Conservation (phyloP, 495 filamentous ascomycete genomes). For the Aspergillus bertholletiae region DNA sequence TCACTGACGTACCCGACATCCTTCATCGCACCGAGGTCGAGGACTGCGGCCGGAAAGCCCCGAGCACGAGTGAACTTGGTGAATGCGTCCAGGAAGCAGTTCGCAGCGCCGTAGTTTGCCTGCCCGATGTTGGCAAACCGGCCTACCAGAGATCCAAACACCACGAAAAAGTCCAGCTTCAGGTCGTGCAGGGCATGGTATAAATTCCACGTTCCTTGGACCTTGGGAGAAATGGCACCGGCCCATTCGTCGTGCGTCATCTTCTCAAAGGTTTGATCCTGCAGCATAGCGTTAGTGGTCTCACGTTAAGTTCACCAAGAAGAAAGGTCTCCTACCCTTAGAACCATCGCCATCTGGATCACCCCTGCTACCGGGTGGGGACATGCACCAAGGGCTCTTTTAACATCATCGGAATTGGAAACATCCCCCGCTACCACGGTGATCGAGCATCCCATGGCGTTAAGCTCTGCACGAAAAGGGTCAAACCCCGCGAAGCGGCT, state of each 20-base stretch:
- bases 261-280: too few relatives aligned
- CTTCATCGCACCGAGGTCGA: conserved; percentile 37
- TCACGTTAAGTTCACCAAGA: too few relatives aligned
- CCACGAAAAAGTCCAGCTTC: neutral
- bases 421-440: conserved; percentile 13
- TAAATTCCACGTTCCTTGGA: neutral
- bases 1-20: conserved; percentile 30
- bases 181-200: neutral
- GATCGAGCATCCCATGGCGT: conserved; percentile 9
- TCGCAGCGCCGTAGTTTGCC: conserved; percentile 25
- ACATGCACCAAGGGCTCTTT: neutral
- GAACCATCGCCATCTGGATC: conserved; percentile 26
- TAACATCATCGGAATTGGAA: neutral
- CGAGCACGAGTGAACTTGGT: conserved; percentile 11
- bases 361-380: conserved; percentile 15
- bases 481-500: conserved; percentile 12
- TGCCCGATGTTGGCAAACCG: too few relatives aligned
- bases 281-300: too few relatives aligned
- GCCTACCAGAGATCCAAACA: neutral
- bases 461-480: neutral
- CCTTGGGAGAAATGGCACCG: conserved; percentile 9
- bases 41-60: conserved; percentile 10
- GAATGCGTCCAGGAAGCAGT: conserved; percentile 25
- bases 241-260: too few relatives aligned
- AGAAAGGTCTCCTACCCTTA: neutral